These are phyloP conservation scores for Erythrophleum fordii DNA, from an alignment of 306 rosid genomes.

Conservation along the genomic window DNA sequence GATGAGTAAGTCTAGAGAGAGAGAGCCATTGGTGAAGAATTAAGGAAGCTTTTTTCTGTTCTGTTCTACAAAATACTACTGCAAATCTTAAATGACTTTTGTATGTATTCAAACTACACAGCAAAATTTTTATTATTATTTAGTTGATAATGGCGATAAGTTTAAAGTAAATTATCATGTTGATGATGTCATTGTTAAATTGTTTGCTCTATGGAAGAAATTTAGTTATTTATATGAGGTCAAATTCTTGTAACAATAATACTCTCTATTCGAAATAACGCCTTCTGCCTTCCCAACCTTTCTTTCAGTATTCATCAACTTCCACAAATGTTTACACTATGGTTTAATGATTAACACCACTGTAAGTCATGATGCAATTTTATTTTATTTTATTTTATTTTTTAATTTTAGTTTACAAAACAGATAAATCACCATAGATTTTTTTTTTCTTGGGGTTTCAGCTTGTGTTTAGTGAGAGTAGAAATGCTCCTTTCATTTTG, in stretches of 20 bases:
- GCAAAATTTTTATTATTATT: constrained; percentile 1
- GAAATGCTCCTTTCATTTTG: no score
- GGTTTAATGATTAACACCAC: no score
- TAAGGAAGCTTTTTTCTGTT: constrained; percentile 26
- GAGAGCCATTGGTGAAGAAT: not conserved
- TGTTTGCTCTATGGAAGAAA: constrained; percentile 35
- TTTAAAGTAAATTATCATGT: constrained; percentile 42
- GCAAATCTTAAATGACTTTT: constrained; percentile 12
- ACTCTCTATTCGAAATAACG: not conserved
- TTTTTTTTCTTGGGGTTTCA: no score
- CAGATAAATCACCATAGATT: no score
- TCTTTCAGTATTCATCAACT: not conserved
- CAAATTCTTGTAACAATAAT: constrained; percentile 31
- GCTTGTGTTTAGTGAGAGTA: no score
- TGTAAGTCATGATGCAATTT: no score
- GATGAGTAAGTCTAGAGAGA: constrained; percentile 54
- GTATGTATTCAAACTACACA: constrained; percentile 26
- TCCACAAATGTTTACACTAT: no score
- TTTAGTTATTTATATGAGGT: constrained; percentile 3
- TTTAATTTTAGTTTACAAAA: no score
- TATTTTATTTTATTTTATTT: no score
- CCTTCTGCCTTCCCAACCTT: constrained; percentile 46
- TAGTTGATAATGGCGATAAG: constrained; percentile 24
- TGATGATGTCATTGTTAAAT: constrained; percentile 18
- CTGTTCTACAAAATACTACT: not conserved